Evolutionary conservation across 331 rosid genomes (phyloP).

Genomic region (Erythrophleum ivorense): DNA sequence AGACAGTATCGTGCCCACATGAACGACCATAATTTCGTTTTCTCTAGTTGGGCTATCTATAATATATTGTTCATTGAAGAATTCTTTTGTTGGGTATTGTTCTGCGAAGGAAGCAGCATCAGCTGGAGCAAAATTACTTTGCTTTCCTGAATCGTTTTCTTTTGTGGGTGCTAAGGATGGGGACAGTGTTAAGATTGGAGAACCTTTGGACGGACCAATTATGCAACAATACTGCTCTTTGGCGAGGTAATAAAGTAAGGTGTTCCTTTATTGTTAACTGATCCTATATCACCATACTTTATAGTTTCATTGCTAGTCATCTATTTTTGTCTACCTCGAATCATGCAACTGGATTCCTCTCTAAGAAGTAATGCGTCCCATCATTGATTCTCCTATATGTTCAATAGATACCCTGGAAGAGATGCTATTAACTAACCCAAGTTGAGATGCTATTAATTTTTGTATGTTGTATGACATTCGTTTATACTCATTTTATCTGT

Average conservation of each 20-base stretch:
- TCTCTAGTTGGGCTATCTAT: neutral
- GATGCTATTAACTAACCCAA: neutral
- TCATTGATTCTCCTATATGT: neutral
- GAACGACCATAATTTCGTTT: neutral
- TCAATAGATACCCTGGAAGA: neutral
- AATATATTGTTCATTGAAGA: constrained; percentile 1
- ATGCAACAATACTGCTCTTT: constrained; percentile 79
- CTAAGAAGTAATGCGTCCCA: neutral
- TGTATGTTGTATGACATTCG: neutral
- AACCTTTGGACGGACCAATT: constrained; percentile 81
- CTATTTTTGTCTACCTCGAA: neutral
- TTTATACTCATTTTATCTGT: neutral
- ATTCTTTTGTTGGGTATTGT: neutral
- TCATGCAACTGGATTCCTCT: neutral
- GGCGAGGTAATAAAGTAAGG: constrained; percentile 64
- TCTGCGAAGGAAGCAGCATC: constrained; percentile 83
- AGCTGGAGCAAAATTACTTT: constrained; percentile 83
- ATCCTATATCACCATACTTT: neutral
- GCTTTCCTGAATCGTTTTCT: constrained; percentile 90
- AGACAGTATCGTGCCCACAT: neutral
- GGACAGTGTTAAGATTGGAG: constrained; percentile 71
- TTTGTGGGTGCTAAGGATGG: constrained; percentile 80
- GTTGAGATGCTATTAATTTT: neutral
- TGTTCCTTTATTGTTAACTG: neutral
- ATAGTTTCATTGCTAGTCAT: neutral